These are phyloP conservation scores for Pelargonium cotyledonis DNA, from an alignment of 441 rosid genomes.

Conservation along the genomic window DNA sequence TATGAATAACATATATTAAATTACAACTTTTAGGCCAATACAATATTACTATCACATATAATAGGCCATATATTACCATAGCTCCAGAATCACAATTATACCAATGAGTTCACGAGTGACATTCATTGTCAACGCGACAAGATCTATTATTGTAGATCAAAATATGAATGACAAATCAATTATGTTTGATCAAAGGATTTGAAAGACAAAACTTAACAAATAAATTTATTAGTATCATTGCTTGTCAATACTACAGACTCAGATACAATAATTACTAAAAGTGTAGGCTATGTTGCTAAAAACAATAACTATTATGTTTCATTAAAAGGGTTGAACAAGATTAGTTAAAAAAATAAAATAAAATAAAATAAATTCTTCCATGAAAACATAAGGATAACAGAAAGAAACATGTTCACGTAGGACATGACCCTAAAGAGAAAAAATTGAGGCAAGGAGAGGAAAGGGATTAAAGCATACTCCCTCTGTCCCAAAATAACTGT, in stretches of 20 bases:
- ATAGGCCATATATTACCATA: not conserved
- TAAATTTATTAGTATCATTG: not conserved
- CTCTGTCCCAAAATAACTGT: no score
- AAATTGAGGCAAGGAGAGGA: not conserved
- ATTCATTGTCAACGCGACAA: no score
- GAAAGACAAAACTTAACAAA: no score
- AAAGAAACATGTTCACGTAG: not conserved
- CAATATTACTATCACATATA: not conserved
- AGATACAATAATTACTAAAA: not conserved
- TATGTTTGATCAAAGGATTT: no score
- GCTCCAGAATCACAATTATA: constrained; percentile 1
- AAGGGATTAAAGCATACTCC: not conserved
- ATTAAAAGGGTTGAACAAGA: not conserved
- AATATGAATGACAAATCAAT: no score
- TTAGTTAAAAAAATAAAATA: not conserved
- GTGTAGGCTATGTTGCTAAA: not conserved
- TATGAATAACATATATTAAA: constrained; percentile 7
- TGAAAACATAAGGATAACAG: not conserved
- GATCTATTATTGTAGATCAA: no score
- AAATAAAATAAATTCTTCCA: not conserved
- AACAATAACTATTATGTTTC: not conserved
- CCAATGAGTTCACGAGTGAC: no score
- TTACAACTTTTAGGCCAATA: not conserved
- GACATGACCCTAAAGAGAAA: not conserved
- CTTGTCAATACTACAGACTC: not conserved